Conservation (phyloP, 2,329 filamentous ascomycete species). For the Diaporthe amygdali region DNA sequence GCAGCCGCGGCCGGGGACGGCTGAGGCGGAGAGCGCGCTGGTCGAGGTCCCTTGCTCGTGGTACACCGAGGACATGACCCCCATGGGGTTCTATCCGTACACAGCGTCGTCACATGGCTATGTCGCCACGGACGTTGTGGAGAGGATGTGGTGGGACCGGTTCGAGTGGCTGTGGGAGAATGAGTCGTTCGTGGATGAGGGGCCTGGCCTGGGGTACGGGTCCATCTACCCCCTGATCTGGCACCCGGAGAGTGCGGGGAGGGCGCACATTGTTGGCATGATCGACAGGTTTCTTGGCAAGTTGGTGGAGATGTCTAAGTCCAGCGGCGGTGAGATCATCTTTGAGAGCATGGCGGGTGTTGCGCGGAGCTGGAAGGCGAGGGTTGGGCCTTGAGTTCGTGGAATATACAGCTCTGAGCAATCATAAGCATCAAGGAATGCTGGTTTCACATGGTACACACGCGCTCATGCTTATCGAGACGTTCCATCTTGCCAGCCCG, state of each 20-base stretch:
- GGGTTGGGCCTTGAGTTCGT: neutral
- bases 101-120: conserved; percentile 60
- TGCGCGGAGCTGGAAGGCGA: neutral
- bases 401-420: neutral
- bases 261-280: conserved; percentile 63
- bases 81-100: conserved; percentile 50
- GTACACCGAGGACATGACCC: conserved; percentile 57
- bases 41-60: conserved; percentile 54
- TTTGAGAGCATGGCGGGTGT: neutral
- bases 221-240: conserved; percentile 53
- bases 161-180: conserved; percentile 60
- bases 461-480: neutral
- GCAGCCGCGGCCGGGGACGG: conserved; percentile 25
- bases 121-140: conserved; percentile 59
- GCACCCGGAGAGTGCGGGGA: conserved; percentile 64
- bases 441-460: neutral
- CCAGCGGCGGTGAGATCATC: neutral
- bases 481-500: too few relatives aligned
- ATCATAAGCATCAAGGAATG: neutral
- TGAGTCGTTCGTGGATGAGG: conserved; percentile 38
- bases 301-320: conserved; percentile 36
- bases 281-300: conserved; percentile 53
- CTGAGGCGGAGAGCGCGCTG: conserved; percentile 32
- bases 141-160: conserved; percentile 65
- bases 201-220: neutral